Evolutionary conservation across 2,329 filamentous ascomycete genomes (phyloP).

Genomic region (Cercospora berteroae): DNA sequence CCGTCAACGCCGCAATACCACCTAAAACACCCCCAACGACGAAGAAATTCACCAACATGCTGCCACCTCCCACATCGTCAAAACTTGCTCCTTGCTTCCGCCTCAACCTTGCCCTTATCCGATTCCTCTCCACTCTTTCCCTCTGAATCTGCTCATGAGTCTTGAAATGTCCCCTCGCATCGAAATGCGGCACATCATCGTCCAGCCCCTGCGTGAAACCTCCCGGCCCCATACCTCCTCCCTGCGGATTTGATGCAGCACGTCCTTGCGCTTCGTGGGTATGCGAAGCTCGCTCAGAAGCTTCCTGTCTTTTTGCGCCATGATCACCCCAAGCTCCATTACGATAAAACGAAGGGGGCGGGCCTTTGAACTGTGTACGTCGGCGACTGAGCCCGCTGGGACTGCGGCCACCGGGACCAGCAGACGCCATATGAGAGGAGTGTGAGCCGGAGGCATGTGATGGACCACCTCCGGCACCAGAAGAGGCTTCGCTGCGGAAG

Average conservation of each 20-base stretch:
- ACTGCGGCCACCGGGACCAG: slow-evolving; percentile 67
- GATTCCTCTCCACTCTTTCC: slow-evolving; percentile 21
- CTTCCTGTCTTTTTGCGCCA: slow-evolving; percentile 55
- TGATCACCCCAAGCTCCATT: slow-evolving; percentile 74
- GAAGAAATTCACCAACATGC: slow-evolving; percentile 36
- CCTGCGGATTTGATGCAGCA: slow-evolving; percentile 20
- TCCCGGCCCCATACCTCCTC: slow-evolving; percentile 36
- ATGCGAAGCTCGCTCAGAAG: slow-evolving; percentile 38
- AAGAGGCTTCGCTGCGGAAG: slow-evolving; percentile 38
- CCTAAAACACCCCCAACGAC: slow-evolving; percentile 35
- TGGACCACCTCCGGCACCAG: slow-evolving; percentile 39
- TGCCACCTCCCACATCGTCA: slow-evolving; percentile 25
- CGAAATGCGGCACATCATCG: slow-evolving; percentile 72
- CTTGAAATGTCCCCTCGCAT: slow-evolving; percentile 67
- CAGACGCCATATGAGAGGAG: slow-evolving; percentile 48
- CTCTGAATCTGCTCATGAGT: slow-evolving; percentile 63
- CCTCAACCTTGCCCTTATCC: slow-evolving; percentile 19
- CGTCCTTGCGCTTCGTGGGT: slow-evolving; percentile 30
- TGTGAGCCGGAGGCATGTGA: slow-evolving; percentile 48
- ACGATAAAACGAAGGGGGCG: slow-evolving; percentile 84
- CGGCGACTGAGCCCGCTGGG: slow-evolving; percentile 78
- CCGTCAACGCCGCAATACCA: slow-evolving; percentile 29
- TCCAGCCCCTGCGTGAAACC: slow-evolving; percentile 60
- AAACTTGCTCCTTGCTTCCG: slow-evolving; percentile 21
- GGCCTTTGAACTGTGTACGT: slow-evolving; percentile 73